Conservation (phyloP, 176 grass and related monocot genomes). For the Oryza punctata region DNA sequence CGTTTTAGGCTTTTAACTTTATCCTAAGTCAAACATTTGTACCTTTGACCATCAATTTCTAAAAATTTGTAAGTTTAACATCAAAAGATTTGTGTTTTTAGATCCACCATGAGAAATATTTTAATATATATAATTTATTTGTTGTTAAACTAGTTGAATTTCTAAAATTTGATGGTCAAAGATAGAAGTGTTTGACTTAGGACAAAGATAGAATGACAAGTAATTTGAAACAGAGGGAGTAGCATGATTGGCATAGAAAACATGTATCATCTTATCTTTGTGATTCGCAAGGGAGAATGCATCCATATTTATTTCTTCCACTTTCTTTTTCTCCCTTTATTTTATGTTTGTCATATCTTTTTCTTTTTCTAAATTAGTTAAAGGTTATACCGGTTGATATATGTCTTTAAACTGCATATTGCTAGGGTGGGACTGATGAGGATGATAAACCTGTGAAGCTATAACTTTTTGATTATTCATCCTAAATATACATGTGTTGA, state of each 20-base stretch:
- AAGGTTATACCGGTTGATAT: slow-evolving; percentile 13
- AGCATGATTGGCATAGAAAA: slow-evolving; percentile 14
- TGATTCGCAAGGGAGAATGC: neutral
- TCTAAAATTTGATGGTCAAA: too few relatives aligned
- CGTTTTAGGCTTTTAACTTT: too few relatives aligned
- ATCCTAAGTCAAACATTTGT: too few relatives aligned
- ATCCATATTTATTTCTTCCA: neutral
- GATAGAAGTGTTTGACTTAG: too few relatives aligned
- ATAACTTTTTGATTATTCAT: slow-evolving; percentile 24
- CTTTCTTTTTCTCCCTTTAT: neutral
- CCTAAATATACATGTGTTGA: slow-evolving; percentile 22
- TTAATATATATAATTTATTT: too few relatives aligned
- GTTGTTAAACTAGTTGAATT: too few relatives aligned
- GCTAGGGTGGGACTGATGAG: slow-evolving; percentile 2
- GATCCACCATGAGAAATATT: too few relatives aligned
- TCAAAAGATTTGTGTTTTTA: too few relatives aligned
- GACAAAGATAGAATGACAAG: too few relatives aligned
- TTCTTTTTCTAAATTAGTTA: neutral
- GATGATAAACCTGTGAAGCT: slow-evolving; percentile 21
- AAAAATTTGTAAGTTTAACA: too few relatives aligned
- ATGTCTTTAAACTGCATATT: slow-evolving; percentile 17
- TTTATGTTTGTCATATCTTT: neutral
- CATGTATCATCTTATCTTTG: neutral
- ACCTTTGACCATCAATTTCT: too few relatives aligned
- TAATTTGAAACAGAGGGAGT: too few relatives aligned